Base-by-base conservation (phyloP, 2,329 filamentous ascomycete species). In the Mycosphaerella sp. region DNA sequence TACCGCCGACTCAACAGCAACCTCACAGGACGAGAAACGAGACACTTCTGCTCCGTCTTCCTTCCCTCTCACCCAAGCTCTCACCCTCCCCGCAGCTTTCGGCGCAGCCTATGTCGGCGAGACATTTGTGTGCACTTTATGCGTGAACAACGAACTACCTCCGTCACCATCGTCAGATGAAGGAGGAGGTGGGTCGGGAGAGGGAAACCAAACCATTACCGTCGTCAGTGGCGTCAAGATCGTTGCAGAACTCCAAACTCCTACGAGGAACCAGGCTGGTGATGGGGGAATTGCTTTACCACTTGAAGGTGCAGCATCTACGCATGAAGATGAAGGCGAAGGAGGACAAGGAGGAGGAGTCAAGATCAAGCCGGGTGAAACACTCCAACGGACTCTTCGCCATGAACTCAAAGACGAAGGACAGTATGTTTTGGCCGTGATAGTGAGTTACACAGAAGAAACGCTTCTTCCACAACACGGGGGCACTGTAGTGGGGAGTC, bases 81-180 rank as follows among this genome's bases (percentile, higher is more conserved):
- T 97, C 64, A 93, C 89, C 45, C 83, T 97, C 1, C 92, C 93
- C 8, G 85, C 90, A 12, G 86, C 89, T 0, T 97, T 98, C 70
- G 92, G 91, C 43, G 92, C 89, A 10, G 91, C 92, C 7, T 96
- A 96, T 70, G 92, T 97, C 17, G 93, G 93, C 64, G 91, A 97
- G 74, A 89, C 86, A 0, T 97, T 98, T 73, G 85, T 86, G 60
- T 98, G 93, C 73, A 95, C 92, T 1, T 79, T 97, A 21, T 95
- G 91, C 73, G 91, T 88, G n/a, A 96, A 95, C 75, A 92, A 96
- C 69, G 92, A 97, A 67, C 72, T 84, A 1, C 50, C 60, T 0
- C 26, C 26, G 6, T 29, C 26, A 29, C 3, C 5, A 29, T 29
- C 26, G 5, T 29, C 26, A 1, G 26, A 6, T 29, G 26, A 29